Percentiles rank a stretch among this genome's conserved stretches.
Conservation (phyloP, 768 basidiomycete genomes). For the Kwoniella dendrophila region DNA sequence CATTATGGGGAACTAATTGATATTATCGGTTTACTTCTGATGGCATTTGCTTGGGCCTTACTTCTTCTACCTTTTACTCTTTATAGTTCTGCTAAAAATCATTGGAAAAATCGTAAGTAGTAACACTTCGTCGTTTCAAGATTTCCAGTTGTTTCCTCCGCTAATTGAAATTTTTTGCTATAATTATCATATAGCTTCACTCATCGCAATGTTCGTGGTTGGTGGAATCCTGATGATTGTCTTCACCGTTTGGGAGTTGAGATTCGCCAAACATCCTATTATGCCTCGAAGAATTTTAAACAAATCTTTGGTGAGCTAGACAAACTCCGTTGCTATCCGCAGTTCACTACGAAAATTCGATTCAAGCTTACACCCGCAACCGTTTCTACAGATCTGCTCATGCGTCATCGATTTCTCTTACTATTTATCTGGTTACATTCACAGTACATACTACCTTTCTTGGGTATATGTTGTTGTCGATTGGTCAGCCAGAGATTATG, state of each 20-base stretch:
- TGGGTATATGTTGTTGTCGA: slow-evolving; percentile 55
- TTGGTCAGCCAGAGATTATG: slow-evolving; percentile 48
- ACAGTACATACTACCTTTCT: slow-evolving; percentile 33
- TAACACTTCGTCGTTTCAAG: not conserved
- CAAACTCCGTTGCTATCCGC: too few relatives aligned
- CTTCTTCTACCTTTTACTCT: slow-evolving; percentile 50
- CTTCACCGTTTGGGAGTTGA: slow-evolving; percentile 55
- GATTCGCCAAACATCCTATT: slow-evolving; percentile 55
- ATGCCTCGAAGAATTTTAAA: slow-evolving; percentile 57
- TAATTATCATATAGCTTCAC: slow-evolving; percentile 22
- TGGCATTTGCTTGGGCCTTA: slow-evolving; percentile 45
- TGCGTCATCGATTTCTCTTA: slow-evolving; percentile 46
- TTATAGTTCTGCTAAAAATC: slow-evolving; percentile 35
- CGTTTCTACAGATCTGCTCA: slow-evolving; percentile 21
- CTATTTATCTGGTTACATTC: slow-evolving; percentile 41
- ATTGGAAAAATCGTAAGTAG: slow-evolving; percentile 43
- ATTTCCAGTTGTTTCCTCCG: not conserved
- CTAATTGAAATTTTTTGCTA: too few relatives aligned
- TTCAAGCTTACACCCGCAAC: not conserved
- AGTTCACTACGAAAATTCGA: too few relatives aligned
- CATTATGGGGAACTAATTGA: slow-evolving; percentile 39
- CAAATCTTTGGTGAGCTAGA: slow-evolving; percentile 55
- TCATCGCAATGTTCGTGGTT: slow-evolving; percentile 61
- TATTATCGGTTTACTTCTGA: slow-evolving; percentile 45
- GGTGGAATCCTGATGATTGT: slow-evolving; percentile 59